phyloP scores from a whole-genome alignment of 2,329 filamentous ascomycete species.

The Teratosphaeria destructans region DNA sequence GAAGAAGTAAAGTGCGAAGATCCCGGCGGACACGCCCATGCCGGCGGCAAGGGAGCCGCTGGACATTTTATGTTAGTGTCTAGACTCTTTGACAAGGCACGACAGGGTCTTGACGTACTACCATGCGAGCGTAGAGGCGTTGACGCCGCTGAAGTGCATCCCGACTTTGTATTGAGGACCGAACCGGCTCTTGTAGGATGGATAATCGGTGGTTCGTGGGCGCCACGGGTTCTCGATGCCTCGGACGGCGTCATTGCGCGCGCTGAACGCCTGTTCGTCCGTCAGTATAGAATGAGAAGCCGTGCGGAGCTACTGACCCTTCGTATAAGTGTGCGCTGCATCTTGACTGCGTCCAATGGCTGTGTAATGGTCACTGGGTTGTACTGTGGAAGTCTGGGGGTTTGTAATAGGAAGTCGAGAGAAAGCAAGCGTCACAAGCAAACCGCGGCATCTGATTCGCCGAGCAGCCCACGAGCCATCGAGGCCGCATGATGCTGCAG shows the following conservation, averaged over 20 bases:
- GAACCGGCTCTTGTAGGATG: conserved; percentile 46
- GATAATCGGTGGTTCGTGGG: conserved; percentile 28
- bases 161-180: conserved; percentile 46
- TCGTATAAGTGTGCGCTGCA: conserved; percentile 22
- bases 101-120: conserved; percentile 18
- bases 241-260: conserved; percentile 9
- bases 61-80: background rate
- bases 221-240: conserved; percentile 24
- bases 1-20: conserved; percentile 55
- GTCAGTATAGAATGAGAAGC: background rate
- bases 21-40: conserved; percentile 48
- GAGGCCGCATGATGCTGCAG: background rate
- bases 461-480: background rate
- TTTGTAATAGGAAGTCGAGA: background rate
- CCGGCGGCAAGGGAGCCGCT: conserved; percentile 34
- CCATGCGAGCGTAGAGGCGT: conserved; percentile 29
- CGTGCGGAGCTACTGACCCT: conserved; percentile 8
- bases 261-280: background rate
- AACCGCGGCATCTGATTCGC: background rate
- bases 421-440: background rate
- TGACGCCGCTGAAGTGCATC: conserved; percentile 41
- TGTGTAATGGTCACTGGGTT: background rate
- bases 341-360: conserved; percentile 12
- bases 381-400: background rate
- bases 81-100: background rate